Base-by-base conservation (phyloP, 2,329 filamentous ascomycete species). In the Alternaria brassicicola region DNA sequence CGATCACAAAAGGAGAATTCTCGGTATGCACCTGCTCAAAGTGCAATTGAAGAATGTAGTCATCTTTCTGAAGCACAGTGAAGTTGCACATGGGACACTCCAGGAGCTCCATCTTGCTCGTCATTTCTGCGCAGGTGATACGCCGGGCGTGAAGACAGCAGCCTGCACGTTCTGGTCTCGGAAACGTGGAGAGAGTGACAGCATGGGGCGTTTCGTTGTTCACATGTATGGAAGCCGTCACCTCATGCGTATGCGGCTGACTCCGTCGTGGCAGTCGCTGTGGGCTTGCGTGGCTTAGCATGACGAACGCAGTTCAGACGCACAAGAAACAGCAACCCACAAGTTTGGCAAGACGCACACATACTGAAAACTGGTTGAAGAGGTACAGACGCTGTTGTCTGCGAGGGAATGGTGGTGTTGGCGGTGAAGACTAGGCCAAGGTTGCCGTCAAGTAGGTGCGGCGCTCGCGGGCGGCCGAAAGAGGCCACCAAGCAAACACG, bases 21-120 rank as follows among this genome's bases (percentile, higher is more conserved):
- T 69, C 67, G 5, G 75, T 78, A 59, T 79, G 77, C 19, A 63
- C 63, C 57, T 78, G 74, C 65, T 79, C 77, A 54, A 79, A 76
- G 55, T 79, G 77, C n/a, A 78, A 66, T 56, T 74, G 70, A 10
- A 79, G 62, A 10, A 73, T 51, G 55, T 79, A 78, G 31, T 69
- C 64, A 61, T 75, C 69, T 28, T 59, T 63, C 5, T 61, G 65
- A 15, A 59, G 55, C 28, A 74, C 70, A 6, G 65, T 64, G 59
- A 74, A 76, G 47, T 65, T 64, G 60, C 76, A 78, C 42, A 76
- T 65, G 8, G 75, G 76, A 62, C 76, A 78, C 46, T 71, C 71
- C 5, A 76, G 63, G 8, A 70, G 66, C 23, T 56, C 66, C 30
- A 59, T 64, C 9, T 59, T 57, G 53, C 30, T 51, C 15, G 64